Percentiles rank a stretch among this genome's conserved stretches.
These are phyloP conservation scores for Pichia sp. DNA, from an alignment of 1,139 yeast species.

Conservation along the genomic window DNA sequence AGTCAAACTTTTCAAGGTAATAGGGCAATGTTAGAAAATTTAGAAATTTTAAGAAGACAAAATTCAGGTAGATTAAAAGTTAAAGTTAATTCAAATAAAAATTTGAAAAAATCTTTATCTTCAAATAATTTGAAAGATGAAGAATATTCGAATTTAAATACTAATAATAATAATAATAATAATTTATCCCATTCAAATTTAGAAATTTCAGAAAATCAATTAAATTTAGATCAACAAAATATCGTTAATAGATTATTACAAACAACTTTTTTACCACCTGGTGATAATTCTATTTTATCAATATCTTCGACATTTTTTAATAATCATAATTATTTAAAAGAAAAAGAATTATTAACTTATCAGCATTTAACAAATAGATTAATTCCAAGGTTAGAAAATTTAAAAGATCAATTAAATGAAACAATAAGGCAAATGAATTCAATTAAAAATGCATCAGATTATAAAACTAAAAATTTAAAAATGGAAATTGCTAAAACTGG, in stretches of 20 bases:
- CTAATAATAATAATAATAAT: constrained; percentile 3
- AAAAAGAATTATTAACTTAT: constrained; percentile 42
- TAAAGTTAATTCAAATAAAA: constrained; percentile 20
- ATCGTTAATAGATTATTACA: constrained; percentile 26
- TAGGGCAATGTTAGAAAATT: constrained; percentile 53
- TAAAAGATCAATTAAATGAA: constrained; percentile 56
- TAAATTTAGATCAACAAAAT: constrained; percentile 11
- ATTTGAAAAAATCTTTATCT: constrained; percentile 21
- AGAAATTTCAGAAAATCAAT: constrained; percentile 4
- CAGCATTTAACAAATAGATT: constrained; percentile 53
- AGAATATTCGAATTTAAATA: constrained; percentile 6
- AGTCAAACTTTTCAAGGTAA: constrained; percentile 65
- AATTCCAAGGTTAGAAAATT: constrained; percentile 64
- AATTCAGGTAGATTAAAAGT: constrained; percentile 30
- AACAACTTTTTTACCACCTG: constrained; percentile 46
- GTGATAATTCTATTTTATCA: constrained; percentile 46
- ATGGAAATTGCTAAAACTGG: constrained; percentile 53
- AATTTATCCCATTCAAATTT: neutral
- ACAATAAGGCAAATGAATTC: constrained; percentile 63
- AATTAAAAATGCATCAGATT: constrained; percentile 42
- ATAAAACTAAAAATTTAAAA: constrained; percentile 43
- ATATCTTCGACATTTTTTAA: constrained; percentile 41
- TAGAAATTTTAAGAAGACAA: constrained; percentile 46
- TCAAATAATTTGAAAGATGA: constrained; percentile 9
- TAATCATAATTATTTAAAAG: constrained; percentile 39